A percentile compares a stretch with the other conserved stretches of the same genome.
These are phyloP conservation scores for Plasmodium coatneyi DNA, from an alignment of 169 alveolate genomes.

Conservation along the genomic window DNA sequence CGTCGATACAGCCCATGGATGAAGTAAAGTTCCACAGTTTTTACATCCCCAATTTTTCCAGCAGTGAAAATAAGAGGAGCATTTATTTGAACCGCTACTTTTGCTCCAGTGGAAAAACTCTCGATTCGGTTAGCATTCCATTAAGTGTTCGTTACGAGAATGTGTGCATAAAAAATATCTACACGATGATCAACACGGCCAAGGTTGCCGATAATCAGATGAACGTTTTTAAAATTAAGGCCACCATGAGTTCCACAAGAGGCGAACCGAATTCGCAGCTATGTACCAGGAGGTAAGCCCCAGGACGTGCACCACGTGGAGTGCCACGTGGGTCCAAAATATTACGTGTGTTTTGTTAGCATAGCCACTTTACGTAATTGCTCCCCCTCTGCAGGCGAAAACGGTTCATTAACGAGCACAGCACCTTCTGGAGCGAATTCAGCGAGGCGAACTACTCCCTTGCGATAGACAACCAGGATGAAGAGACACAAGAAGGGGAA, in stretches of 20 bases:
- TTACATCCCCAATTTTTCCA: slow-evolving; percentile 30
- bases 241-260: not conserved
- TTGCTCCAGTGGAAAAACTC: not conserved
- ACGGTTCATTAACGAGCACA: slow-evolving; percentile 63
- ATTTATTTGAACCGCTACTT: slow-evolving; percentile 24
- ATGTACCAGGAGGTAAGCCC: not conserved
- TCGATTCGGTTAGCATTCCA: slow-evolving; percentile 37
- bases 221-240: slow-evolving; percentile 22
- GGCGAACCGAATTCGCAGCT: not conserved
- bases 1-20: not conserved
- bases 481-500: not conserved
- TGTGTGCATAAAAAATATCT: slow-evolving; percentile 47
- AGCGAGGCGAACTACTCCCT: slow-evolving; percentile 35
- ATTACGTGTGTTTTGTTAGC: not conserved
- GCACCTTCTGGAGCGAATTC: slow-evolving; percentile 69
- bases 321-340: not conserved
- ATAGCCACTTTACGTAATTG: not conserved
- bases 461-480: not conserved
- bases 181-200: slow-evolving; percentile 15
- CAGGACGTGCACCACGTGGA: not conserved
- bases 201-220: not conserved
- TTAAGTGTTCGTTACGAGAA: slow-evolving; percentile 43
- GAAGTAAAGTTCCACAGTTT: slow-evolving; percentile 15
- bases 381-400: slow-evolving; percentile 12
- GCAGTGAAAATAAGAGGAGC: not conserved